Percentiles rank a stretch among this genome's conserved stretches.
phyloP scores from a whole-genome alignment of 2,329 filamentous ascomycete species.

The Ascocoryne sarcoides region DNA sequence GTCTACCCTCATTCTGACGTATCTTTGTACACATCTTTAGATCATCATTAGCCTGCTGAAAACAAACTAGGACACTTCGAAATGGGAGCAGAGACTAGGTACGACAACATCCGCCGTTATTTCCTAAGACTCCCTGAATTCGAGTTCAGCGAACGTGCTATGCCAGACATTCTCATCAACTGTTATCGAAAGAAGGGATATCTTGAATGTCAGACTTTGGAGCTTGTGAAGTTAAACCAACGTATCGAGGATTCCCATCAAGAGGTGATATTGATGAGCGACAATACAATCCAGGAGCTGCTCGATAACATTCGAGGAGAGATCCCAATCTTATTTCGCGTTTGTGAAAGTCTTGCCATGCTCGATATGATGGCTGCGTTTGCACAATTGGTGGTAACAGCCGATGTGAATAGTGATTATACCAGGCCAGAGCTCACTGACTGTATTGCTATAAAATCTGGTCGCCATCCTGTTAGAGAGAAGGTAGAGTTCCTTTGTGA shows the following conservation, averaged over 20 bases:
- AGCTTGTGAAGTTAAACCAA: constrained; percentile 71
- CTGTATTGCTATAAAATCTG: constrained; percentile 55
- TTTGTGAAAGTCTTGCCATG: constrained; percentile 78
- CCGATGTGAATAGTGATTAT: constrained; percentile 41
- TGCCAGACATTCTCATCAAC: constrained; percentile 73
- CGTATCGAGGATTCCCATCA: constrained; percentile 73
- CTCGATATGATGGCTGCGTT: constrained; percentile 81
- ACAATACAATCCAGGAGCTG: constrained; percentile 64
- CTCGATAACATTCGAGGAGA: constrained; percentile 63
- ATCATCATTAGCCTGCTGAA: too few species aligned
- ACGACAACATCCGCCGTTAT: constrained; percentile 69
- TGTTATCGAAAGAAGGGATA: constrained; percentile 60
- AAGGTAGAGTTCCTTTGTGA: constrained; percentile 36
- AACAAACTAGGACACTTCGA: constrained; percentile 33
- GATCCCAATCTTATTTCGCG: constrained; percentile 66
- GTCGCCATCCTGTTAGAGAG: constrained; percentile 61
- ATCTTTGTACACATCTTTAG: too few species aligned
- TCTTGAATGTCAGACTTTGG: constrained; percentile 80
- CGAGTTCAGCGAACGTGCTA: constrained; percentile 50
- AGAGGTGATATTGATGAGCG: constrained; percentile 76
- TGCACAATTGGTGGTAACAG: constrained; percentile 59
- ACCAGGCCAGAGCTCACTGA: constrained; percentile 53
- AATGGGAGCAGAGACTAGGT: constrained; percentile 60
- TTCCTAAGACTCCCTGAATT: constrained; percentile 58
- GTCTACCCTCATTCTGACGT: constrained; percentile 14